phyloP scores from a whole-genome alignment of 164 flowering plant genomes.

The Magnolia sinica region DNA sequence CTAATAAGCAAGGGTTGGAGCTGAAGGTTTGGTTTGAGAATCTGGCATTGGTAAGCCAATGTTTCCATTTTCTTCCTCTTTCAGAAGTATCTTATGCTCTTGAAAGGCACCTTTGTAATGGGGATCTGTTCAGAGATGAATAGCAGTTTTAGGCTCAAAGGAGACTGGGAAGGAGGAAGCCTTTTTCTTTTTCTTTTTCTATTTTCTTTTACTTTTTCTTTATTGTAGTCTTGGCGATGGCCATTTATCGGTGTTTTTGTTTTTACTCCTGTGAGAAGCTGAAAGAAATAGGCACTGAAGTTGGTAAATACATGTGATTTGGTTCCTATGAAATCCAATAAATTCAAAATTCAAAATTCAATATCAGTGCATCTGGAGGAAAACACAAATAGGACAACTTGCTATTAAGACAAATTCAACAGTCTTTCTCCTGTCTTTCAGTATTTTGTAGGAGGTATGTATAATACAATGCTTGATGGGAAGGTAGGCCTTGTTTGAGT shows the following conservation, averaged over 20 bases:
- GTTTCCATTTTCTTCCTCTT: background rate
- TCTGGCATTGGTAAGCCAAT: conserved; percentile 7
- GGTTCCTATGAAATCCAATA: too few species aligned
- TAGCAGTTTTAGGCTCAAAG: background rate
- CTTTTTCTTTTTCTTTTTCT: background rate
- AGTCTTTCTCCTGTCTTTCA: too few species aligned
- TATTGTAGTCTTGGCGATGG: background rate
- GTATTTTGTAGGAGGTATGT: too few species aligned
- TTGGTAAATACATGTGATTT: too few species aligned
- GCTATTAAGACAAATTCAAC: too few species aligned
- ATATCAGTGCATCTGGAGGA: too few species aligned
- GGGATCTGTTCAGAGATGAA: background rate
- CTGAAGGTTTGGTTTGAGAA: background rate
- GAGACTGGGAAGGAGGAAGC: background rate
- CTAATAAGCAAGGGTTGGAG: conserved; percentile 9
- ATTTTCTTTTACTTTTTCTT: background rate
- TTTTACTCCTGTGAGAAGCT: background rate
- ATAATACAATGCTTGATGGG: too few species aligned
- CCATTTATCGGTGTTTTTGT: background rate
- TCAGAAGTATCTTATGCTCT: background rate
- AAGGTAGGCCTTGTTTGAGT: too few species aligned
- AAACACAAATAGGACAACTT: too few species aligned
- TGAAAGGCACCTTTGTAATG: background rate
- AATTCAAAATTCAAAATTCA: too few species aligned
- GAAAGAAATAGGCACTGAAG: background rate